Evolutionary conservation across 345 rosid species (phyloP).

Genomic region (Murraya koenigii): DNA sequence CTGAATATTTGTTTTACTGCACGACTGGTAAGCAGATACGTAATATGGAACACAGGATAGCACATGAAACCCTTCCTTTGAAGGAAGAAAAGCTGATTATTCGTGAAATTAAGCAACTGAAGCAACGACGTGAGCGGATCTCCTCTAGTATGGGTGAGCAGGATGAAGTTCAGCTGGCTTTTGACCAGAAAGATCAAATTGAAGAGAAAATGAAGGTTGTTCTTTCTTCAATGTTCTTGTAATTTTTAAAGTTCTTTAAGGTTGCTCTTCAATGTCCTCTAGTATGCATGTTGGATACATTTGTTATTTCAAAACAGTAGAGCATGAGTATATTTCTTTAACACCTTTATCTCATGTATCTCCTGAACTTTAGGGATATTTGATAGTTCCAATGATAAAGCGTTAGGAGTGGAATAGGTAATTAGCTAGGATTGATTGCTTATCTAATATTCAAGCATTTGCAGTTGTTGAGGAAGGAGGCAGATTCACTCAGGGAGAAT

Average conservation of each 20-base stretch:
- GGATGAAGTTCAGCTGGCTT: slow-evolving; percentile 57
- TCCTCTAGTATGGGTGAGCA: slow-evolving; percentile 51
- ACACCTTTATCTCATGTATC: neutral
- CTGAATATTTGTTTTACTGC: slow-evolving; percentile 2
- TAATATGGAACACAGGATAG: slow-evolving; percentile 61
- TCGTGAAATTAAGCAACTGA: slow-evolving; percentile 68
- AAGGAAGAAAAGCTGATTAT: slow-evolving; percentile 73
- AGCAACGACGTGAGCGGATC: slow-evolving; percentile 54
- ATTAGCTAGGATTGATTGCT: neutral
- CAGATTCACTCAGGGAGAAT: slow-evolving; percentile 51
- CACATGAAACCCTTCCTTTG: slow-evolving; percentile 66
- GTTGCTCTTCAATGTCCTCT: neutral
- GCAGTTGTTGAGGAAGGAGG: slow-evolving; percentile 73
- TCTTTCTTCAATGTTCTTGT: neutral
- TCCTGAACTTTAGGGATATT: neutral
- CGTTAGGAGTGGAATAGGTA: neutral
- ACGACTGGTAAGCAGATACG: slow-evolving; percentile 49
- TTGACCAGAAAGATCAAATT: slow-evolving; percentile 57
- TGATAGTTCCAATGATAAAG: neutral
- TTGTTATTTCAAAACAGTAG: neutral
- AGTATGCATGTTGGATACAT: neutral
- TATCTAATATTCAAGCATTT: slow-evolving; percentile 15
- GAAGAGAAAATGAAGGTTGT: slow-evolving; percentile 79
- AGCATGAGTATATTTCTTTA: neutral
- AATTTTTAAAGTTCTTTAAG: neutral